These are phyloP conservation scores for Singerocomus inundabilis DNA, from an alignment of 1,284 basidiomycete species.

Conservation along the genomic window DNA sequence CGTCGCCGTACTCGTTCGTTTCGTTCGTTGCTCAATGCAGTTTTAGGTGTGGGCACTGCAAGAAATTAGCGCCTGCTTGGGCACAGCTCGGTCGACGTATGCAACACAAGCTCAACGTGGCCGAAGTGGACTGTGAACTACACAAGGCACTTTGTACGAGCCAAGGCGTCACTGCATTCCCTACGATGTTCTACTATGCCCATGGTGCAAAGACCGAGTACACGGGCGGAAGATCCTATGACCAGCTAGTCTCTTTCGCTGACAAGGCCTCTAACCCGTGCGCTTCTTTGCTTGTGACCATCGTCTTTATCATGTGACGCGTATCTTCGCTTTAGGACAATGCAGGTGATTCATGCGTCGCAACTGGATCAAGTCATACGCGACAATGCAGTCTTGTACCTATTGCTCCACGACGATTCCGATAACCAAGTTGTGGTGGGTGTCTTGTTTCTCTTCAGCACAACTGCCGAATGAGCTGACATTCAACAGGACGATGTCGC, in stretches of 20 bases:
- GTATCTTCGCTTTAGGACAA: conserved; percentile 32
- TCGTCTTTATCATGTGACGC: conserved; percentile 4
- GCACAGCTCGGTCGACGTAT: conserved; percentile 66
- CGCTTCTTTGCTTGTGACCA: conserved; percentile 20
- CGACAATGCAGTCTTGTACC: conserved; percentile 67
- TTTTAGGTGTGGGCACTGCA: conserved; percentile 83
- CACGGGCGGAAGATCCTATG: conserved; percentile 62
- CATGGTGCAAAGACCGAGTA: conserved; percentile 63
- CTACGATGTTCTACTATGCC: conserved; percentile 71
- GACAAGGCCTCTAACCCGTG: conserved; percentile 66
- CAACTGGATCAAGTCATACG: conserved; percentile 51
- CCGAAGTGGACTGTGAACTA: conserved; percentile 84
- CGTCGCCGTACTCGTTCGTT: not conserved
- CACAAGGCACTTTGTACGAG: conserved; percentile 62
- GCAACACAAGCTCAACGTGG: conserved; percentile 70
- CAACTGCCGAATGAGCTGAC: conserved; percentile 2
- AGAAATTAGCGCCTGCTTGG: conserved; percentile 84
- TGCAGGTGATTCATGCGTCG: conserved; percentile 48
- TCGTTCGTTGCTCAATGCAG: not conserved
- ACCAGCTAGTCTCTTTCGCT: conserved; percentile 68
- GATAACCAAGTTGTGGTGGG: conserved; percentile 46
- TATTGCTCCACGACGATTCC: conserved; percentile 62
- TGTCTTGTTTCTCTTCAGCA: conserved; percentile 2
- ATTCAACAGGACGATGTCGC: conserved; percentile 43
- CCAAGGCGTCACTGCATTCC: conserved; percentile 74